Evolutionary conservation across 768 basidiomycete genomes (phyloP).

Genomic region (Dictyophora rubrovolvata): DNA sequence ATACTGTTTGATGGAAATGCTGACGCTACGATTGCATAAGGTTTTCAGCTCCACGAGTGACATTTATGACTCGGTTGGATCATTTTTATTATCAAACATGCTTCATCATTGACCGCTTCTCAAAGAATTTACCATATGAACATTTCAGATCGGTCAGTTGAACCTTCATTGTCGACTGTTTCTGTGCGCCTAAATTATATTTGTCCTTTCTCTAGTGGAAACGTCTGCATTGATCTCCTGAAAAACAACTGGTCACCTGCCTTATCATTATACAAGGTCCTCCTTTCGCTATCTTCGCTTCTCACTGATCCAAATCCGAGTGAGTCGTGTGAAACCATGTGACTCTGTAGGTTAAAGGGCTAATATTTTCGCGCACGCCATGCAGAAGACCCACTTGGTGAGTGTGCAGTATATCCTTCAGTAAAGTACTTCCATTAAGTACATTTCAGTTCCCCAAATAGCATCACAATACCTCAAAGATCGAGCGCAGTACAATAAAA

Average conservation of each 20-base stretch:
- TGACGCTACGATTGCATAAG: slow-evolving; percentile 24
- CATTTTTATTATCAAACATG: background rate
- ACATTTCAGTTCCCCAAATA: slow-evolving; percentile 50
- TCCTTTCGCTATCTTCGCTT: slow-evolving; percentile 85
- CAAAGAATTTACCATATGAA: slow-evolving; percentile 84
- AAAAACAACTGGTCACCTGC: slow-evolving; percentile 95
- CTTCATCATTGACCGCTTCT: background rate
- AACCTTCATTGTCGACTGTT: background rate
- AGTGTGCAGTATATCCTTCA: slow-evolving; percentile 10
- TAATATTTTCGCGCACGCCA: background rate
- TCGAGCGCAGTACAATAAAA: slow-evolving; percentile 62
- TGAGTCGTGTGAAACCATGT: slow-evolving; percentile 28
- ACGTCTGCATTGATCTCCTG: slow-evolving; percentile 82
- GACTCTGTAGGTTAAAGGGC: background rate
- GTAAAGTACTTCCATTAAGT: background rate
- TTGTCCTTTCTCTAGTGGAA: slow-evolving; percentile 63
- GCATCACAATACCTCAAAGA: slow-evolving; percentile 59
- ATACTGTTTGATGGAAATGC: background rate
- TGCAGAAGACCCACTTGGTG: slow-evolving; percentile 64
- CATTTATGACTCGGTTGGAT: slow-evolving; percentile 59
- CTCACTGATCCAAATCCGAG: slow-evolving; percentile 92
- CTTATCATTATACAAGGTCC: slow-evolving; percentile 86
- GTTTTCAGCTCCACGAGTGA: slow-evolving; percentile 71
- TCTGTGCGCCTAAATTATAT: background rate
- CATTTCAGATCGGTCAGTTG: slow-evolving; percentile 16